Evolutionary conservation across 2,329 filamentous ascomycete genomes (phyloP), one percentile per base, ranked within the genome.

Genomic region (Pseudogymnoascus sp.): DNA sequence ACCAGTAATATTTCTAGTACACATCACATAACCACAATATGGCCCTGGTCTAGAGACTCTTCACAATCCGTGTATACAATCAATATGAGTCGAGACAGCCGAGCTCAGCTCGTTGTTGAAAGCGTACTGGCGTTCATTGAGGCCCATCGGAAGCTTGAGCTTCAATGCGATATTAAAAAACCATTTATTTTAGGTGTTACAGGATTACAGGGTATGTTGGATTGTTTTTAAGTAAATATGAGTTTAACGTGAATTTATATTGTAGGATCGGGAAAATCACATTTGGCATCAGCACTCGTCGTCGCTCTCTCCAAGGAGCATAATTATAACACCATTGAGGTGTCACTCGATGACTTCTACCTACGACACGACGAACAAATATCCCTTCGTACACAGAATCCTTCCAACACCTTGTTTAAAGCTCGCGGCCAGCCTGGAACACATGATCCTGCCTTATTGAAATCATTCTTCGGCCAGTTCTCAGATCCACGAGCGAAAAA

Each of bases 361-460:
- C 85, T 96, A 62, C 81, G 85, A 12, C 90, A 90, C 73, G 77
- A 79, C 21, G 82, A 87, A 67, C 90, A 95, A 74, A 73, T 81
- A 29, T 78, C 80, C 1, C 83, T 96, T 21, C 86, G 89, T 26
- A 75, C 80, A 51, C 75, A 81, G 5, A 80, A 95, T 71, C 83
- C 88, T 0, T 75, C 82, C 39, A 96, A 96, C 71, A 83, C 84
- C 18, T 82, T 97, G 2, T 80, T 96, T 57, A 89, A 91, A 71
- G 88, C 91, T 69, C 85, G 92, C 54, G 93, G 92, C 16, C 88
- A 96, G 72, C 92, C 92, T 5, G 89, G 88, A 59, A 88, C 34
- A 72, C 68, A 45, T 31, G 64, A 65, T 39, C 71, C 57, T 36
- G 37, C 60, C 18, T 47, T 18, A 57, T 62, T 40, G 60, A 63